phyloP scores from a whole-genome alignment of 2,329 filamentous ascomycete species.

The Lojkania enalia region DNA sequence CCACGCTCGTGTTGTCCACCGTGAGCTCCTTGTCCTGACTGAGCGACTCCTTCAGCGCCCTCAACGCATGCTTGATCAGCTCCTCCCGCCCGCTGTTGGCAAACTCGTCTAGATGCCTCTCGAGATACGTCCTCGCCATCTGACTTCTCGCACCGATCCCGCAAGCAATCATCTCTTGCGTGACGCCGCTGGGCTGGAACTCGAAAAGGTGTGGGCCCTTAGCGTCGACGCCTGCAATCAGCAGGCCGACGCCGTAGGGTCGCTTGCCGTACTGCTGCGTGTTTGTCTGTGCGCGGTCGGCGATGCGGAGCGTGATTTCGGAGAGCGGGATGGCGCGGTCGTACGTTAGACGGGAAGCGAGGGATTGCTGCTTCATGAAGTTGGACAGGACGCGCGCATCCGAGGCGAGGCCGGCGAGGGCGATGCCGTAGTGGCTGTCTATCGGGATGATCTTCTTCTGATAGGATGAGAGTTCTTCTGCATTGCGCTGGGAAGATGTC shows the following conservation, averaged over 20 bases:
- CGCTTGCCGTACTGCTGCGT: slow-evolving; percentile 97
- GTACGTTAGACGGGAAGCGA: slow-evolving; percentile 93
- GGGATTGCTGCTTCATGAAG: slow-evolving; percentile 99
- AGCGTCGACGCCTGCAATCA: slow-evolving; percentile 93
- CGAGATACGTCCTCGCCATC: slow-evolving; percentile 96
- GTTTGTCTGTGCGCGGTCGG: slow-evolving; percentile 95
- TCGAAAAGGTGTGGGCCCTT: slow-evolving; percentile 95
- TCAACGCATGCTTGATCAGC: slow-evolving; percentile 85
- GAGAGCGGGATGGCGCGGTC: slow-evolving; percentile 89
- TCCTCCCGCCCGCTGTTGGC: slow-evolving; percentile 76
- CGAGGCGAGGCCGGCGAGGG: slow-evolving; percentile 94
- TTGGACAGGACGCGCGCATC: slow-evolving; percentile 99
- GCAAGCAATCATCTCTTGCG: slow-evolving; percentile 94
- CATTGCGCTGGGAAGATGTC: slow-evolving; percentile 72
- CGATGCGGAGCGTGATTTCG: slow-evolving; percentile 87
- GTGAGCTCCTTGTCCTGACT: slow-evolving; percentile 98
- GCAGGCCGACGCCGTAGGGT: slow-evolving; percentile 90
- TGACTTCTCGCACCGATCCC: slow-evolving; percentile 95
- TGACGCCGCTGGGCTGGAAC: slow-evolving; percentile 95
- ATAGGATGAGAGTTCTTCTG: slow-evolving; percentile 98
- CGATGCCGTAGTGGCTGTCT: slow-evolving; percentile 93
- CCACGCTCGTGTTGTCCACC: slow-evolving; percentile 93
- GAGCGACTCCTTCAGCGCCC: slow-evolving; percentile 91
- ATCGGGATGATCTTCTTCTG: slow-evolving; percentile 99
- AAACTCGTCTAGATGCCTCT: slow-evolving; percentile 87